Conservation (phyloP, 2,329 filamentous ascomycete genomes). For the Fusarium paranaense region DNA sequence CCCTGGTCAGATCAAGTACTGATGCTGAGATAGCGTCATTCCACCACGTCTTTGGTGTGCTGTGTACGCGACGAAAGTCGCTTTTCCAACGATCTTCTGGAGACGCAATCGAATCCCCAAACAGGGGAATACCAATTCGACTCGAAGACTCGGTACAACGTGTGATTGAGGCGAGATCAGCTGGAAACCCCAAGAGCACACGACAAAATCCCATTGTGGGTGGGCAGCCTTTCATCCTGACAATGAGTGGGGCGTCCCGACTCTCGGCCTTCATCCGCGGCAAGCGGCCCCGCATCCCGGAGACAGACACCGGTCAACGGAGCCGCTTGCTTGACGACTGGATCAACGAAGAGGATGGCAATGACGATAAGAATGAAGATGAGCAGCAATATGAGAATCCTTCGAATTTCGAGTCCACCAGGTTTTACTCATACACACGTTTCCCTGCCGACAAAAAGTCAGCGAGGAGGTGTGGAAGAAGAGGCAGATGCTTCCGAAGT, state of each 20-base stretch:
- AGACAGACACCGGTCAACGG: conserved; percentile 20
- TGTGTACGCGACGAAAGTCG: background rate
- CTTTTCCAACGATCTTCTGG: background rate
- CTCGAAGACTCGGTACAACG: background rate
- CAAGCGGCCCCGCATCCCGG: conserved; percentile 26
- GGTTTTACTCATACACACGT: conserved; percentile 8
- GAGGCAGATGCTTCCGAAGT: conserved; percentile 22
- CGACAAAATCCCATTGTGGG: conserved; percentile 14
- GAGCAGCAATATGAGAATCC: background rate
- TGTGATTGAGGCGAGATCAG: background rate
- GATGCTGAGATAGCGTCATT: background rate
- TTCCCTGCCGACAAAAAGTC: conserved; percentile 18
- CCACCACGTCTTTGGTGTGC: background rate
- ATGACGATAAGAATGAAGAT: background rate
- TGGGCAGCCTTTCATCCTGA: conserved; percentile 18
- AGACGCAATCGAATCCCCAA: background rate
- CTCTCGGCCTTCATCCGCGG: conserved; percentile 24
- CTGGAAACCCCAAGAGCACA: background rate
- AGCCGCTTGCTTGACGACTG: conserved; percentile 35
- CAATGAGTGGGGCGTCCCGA: conserved; percentile 15
- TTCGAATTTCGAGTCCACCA: background rate
- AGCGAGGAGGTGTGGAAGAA: conserved; percentile 9
- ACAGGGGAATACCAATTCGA: background rate
- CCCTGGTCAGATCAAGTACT: background rate
- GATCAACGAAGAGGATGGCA: conserved; percentile 25